Evolutionary conservation across 2,329 filamentous ascomycete genomes (phyloP), one percentile per base, ranked within the genome.

Genomic region (Epichloe coenophiala): DNA sequence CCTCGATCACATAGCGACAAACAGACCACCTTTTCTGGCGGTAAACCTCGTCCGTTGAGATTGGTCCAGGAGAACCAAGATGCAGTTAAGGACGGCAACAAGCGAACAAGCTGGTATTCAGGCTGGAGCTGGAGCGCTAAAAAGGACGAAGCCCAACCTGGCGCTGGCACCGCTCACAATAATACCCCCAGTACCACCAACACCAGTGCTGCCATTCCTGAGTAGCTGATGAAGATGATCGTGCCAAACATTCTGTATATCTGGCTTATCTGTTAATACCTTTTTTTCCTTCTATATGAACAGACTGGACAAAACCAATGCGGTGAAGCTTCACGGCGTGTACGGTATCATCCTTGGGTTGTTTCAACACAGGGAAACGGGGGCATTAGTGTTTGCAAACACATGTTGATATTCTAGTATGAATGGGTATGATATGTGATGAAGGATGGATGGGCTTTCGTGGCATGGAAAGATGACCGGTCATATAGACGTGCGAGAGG

Each of bases 11-110:
- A 73, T 54, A 66, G 67, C 53, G 75, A 81, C 60, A 78, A 79
- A 64, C 70, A 71, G 53, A 78, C 74, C 38, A 80, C 76, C 2
- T 79, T 78, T 55, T 69, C 78, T 51, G 78, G 77, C 4, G 80
- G 80, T 43, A 93, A 93, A 67, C 82, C 94, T 52, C 78, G 90
- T 37, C 91, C 91, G 6, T 71, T 98, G 56, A 78, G 91, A 15
- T 75, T 98, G 33, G 89, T 97, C 45, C 86, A 93, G 67, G 88
- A 95, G 69, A 84, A 84, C 57, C 65, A 68, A 21, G 77, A 78
- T 47, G 63, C 62, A 2, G 67, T 71, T 53, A 72, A 74, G 58
- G 52, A 53, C 40, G 63, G 68, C 49, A 76, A 75, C 60, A 84
- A 83, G 70, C 71, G 81, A 45, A 71, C 73, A 19, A 84, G 79